Base-by-base conservation (phyloP, 306 rosid genomes). In the Pyrus betulifolia region DNA sequence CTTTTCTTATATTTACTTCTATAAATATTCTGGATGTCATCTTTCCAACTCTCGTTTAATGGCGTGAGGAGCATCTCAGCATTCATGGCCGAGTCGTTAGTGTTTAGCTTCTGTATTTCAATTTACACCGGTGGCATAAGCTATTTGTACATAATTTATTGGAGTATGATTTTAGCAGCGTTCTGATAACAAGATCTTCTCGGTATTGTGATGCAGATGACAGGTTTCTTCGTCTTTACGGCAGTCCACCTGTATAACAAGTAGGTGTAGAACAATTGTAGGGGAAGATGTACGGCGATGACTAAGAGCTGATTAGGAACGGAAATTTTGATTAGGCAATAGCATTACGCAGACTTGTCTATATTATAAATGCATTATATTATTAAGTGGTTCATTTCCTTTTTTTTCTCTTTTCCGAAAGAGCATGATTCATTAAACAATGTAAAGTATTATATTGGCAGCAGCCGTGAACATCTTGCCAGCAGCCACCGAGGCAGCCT, bases 181-280 rank as follows among this genome's bases (percentile, higher is more conserved):
- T 14, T 14, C 17, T 46, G 19, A 46, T 46, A 46, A 14, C 54
- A 35, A 6, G 40, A 46, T 46, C 5, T 13, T 46, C 21, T 49
- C 15, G 8, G 21, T 49, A 49, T 72, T 83, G 19, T 82, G 83
- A 74, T 88, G 97, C 98, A 93, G 98, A 93, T 91, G 98, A 80
- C 89, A 13, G 98, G 98, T 30, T 94, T 94, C 92, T 88, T 92
- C 75, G 4, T 92, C 75, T 90, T 94, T 88, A 85, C 96, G 4
- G 87, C 35, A 14, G 91, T 94, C 72, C 96, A 94, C 84, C 86
- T 94, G 7, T 94, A 94, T 91, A 78, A 35, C 87, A 94, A 94
- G 91, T 92, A 92, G 86, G 67, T 84, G 61, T 74, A 59, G 78
- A 81, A 76, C 78, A 70, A 61, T 58, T 35, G 23, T 71, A 68